These are phyloP conservation scores for Coprinopsis marcescibilis DNA, from an alignment of 768 basidiomycete species.

Conservation along the genomic window DNA sequence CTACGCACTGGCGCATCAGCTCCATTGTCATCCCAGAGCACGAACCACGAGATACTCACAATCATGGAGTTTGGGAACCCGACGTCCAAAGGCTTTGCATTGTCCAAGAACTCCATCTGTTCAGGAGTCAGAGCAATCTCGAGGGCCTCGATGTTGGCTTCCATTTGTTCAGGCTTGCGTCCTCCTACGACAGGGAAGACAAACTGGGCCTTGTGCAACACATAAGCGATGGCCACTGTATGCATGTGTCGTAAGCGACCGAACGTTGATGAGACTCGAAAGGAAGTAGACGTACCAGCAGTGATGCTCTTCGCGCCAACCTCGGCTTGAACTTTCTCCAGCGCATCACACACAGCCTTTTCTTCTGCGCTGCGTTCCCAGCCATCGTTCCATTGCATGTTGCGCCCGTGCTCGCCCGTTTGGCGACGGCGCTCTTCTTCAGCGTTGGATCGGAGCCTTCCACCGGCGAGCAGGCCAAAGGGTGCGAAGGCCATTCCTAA, in stretches of 20 bases:
- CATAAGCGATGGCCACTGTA: conserved; percentile 47
- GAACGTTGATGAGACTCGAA: no score
- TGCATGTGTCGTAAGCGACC: no score
- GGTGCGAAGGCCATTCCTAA: conserved; percentile 25
- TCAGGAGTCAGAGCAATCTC: conserved; percentile 38
- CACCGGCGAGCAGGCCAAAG: conserved; percentile 28
- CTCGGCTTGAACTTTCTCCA: conserved; percentile 47
- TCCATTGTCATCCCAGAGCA: no score
- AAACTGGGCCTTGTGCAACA: conserved; percentile 48
- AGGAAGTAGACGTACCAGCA: conserved; percentile 29
- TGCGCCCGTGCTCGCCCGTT: conserved; percentile 36
- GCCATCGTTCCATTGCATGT: conserved; percentile 13
- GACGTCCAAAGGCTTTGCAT: conserved; percentile 33
- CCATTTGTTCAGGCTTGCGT: conserved; percentile 46
- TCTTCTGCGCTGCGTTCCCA: conserved; percentile 47
- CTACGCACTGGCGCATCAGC: no score
- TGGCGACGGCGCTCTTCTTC: conserved; percentile 23
- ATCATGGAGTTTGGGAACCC: conserved; percentile 39
- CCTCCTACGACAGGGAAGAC: conserved; percentile 50
- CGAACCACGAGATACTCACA: conserved; percentile 26
- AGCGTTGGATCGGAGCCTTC: conserved; percentile 53
- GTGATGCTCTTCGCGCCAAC: conserved; percentile 43
- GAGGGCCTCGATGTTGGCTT: conserved; percentile 45
- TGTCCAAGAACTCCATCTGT: conserved; percentile 42
- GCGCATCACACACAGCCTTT: conserved; percentile 32